Base-by-base conservation (phyloP, 1,139 yeast species). In the Kluyveromyces marxianus region DNA sequence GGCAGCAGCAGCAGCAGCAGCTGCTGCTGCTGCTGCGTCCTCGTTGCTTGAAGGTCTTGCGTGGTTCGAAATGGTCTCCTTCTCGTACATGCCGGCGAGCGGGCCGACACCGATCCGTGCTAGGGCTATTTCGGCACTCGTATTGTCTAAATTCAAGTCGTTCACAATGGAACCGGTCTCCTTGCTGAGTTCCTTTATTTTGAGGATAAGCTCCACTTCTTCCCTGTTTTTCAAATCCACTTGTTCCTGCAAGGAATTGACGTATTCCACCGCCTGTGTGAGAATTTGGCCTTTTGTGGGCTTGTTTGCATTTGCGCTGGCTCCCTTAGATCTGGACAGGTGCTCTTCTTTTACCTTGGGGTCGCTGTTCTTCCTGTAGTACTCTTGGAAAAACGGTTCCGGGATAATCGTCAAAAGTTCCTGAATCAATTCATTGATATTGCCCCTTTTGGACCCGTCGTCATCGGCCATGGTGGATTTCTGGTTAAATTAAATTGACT, bases 251-350 rank as follows among this genome's bases (percentile, higher is more conserved):
- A 90, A 68, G 54, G 71, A 71, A 52, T 80, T 81, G 45, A 90
- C 81, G 59, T 88, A 90, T 55, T 88, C 96, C 3, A 89, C 95
- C 0, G 94, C 79, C 57, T 86, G 83, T 24, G 89, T 77, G 51
- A 90, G 69, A 7, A 90, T 86, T 56, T 89, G 95, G 1, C 97
- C 97, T 68, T 90, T 90, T 60, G 89, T 89, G 1, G 97, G 97
- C 55, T 83, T 83, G 3, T 95, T 96, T 58, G 87, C 96, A 53
- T 84, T 85, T 3, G 65, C 62, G 5, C 65, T 66, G 4, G 65
- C 57, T 14, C 62, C 60, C 47, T 57, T 61, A 25, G 34, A 34
- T 29, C 58, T 56, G n/a, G 41, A 37, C n/a, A 30, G 34, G 6
- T 25, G 62, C 77, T 82, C 50, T 81, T 94, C 63, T 83, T 85